A percentile compares a stretch with the other conserved stretches of the same genome.
Conservation (phyloP, 164 flowering plant genomes). For the Berberis thunbergii region DNA sequence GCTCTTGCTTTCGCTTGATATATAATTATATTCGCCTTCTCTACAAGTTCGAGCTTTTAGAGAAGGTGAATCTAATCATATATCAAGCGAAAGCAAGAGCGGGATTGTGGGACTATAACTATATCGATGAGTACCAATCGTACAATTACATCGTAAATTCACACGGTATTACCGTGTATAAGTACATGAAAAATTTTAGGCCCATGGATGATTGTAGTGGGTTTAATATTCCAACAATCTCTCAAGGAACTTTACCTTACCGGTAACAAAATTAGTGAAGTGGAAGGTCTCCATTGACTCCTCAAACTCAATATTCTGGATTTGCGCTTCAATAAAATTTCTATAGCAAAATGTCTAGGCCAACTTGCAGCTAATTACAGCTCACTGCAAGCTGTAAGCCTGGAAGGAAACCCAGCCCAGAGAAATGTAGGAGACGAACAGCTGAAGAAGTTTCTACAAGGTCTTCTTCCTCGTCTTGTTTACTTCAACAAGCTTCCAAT, state of each 20-base stretch:
- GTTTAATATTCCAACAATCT: too few species aligned
- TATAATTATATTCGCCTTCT: too few species aligned
- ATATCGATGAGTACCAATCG: too few species aligned
- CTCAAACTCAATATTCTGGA: slow-evolving; percentile 71
- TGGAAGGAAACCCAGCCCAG: slow-evolving; percentile 76
- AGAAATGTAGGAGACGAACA: slow-evolving; percentile 72
- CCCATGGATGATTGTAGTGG: too few species aligned
- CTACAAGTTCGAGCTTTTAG: too few species aligned
- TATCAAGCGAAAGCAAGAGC: too few species aligned
- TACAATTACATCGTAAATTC: too few species aligned
- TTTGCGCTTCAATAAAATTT: slow-evolving; percentile 83
- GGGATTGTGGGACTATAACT: too few species aligned
- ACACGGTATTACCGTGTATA: too few species aligned
- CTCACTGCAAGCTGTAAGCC: slow-evolving; percentile 64
- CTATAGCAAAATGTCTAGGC: slow-evolving; percentile 81
- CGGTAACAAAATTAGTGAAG: slow-evolving; percentile 90
- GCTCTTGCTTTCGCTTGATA: too few species aligned
- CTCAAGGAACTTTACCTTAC: slow-evolving; percentile 77
- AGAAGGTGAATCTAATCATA: too few species aligned
- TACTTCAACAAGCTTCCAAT: not conserved
- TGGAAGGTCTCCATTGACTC: slow-evolving; percentile 94
- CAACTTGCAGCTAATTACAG: slow-evolving; percentile 90
- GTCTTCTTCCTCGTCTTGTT: not conserved
- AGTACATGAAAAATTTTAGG: too few species aligned
- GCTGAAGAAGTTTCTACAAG: not conserved